Conservation (phyloP, 805 yeast genomes). For the Ogataea pignaliae region DNA sequence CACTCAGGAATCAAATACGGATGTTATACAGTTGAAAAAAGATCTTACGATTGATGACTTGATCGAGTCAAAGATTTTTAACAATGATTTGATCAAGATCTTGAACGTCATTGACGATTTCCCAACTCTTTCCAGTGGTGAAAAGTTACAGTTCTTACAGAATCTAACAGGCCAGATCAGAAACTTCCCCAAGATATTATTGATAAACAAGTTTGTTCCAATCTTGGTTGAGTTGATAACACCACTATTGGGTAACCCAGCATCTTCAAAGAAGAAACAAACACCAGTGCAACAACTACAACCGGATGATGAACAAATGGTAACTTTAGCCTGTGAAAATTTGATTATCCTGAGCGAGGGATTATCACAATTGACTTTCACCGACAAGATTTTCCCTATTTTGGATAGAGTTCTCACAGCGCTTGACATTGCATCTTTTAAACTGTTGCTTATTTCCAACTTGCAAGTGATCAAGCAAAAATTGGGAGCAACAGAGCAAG, state of each 20-base stretch:
- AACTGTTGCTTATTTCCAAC: conserved; percentile 28
- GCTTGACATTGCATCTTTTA: conserved; percentile 26
- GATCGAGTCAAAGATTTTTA: conserved; percentile 69
- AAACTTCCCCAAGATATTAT: conserved; percentile 54
- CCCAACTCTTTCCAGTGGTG: conserved; percentile 64
- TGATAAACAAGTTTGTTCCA: conserved; percentile 71
- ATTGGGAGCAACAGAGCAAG: conserved; percentile 25
- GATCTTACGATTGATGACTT: conserved; percentile 55
- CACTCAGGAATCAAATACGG: conserved; percentile 33
- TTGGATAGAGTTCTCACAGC: conserved; percentile 27
- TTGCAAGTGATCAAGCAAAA: conserved; percentile 24
- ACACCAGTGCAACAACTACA: conserved; percentile 2
- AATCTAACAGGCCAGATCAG: conserved; percentile 53
- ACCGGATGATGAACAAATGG: conserved; percentile 31
- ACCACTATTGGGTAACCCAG: conserved; percentile 28
- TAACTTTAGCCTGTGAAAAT: conserved; percentile 47
- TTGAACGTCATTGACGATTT: conserved; percentile 80
- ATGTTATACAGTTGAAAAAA: conserved; percentile 24
- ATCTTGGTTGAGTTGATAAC: conserved; percentile 50
- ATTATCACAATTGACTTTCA: conserved; percentile 73
- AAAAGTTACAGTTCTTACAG: conserved; percentile 62
- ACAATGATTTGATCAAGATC: conserved; percentile 77
- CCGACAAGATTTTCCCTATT: conserved; percentile 57
- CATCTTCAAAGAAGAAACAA: conserved; percentile 15
- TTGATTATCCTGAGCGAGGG: conserved; percentile 59